Base-by-base conservation (phyloP, 176 grass and related monocot genomes). In the Eragrostis curvula region DNA sequence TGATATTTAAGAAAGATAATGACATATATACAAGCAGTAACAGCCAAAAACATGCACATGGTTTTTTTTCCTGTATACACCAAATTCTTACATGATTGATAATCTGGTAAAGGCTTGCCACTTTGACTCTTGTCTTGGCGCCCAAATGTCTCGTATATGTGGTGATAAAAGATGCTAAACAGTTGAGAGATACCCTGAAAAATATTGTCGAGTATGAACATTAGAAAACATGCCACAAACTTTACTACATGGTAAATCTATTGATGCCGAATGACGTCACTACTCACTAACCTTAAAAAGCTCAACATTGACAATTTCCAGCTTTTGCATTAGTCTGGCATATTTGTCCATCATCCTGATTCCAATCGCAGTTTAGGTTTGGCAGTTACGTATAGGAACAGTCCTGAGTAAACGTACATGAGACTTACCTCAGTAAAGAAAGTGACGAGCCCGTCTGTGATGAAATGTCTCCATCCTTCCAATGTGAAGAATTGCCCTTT, bases 321-420 rank as follows among this genome's bases (percentile, higher is more conserved):
- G 84, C 80, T 99, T 99, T 80, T 99, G 96, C 90, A 99, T 99
- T 51, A 99, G 77, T 83, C 96, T 99, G 41, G 96, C 93, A 47
- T 99, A 99, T 89, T 99, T 99, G 79, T 99, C 96, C 93, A 99
- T 95, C 89, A 99, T 93, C 87, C 96, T 99, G 82, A 91, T 90
- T 70, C 66, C 73, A 83, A 50, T 79, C 58, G 15, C 8, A 78
- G 45, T 42, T 86, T 82, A 86, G 83, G 59, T 43, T 78, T 51
- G 41, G 66, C 32, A 79, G 42, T 78, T 12, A 69, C 9, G 21
- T 84, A 68, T 61, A 78, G 20, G 32, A 83, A 75, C 25, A 81
- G 65, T 82, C 76, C 43, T 55, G 62, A 50, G 30, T 79, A 82
- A 73, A 70, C 28, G 44, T 70, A 68, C 17, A 81, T 23, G 24